Base-by-base conservation (phyloP, 345 rosid genomes). In the Gossypium thurberi region DNA sequence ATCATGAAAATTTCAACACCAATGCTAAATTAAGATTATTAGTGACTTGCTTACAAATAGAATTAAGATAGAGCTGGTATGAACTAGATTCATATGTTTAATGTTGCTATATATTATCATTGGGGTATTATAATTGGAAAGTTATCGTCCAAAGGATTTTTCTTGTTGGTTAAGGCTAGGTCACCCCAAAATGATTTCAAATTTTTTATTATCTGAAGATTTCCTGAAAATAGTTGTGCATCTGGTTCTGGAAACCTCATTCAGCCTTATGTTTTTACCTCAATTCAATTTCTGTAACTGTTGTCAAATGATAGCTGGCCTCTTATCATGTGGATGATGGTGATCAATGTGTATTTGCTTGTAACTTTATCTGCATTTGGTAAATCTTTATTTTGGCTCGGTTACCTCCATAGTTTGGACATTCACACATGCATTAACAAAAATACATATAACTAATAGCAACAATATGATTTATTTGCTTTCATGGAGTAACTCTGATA, bases 91-190 rank as follows among this genome's bases (percentile, higher is more conserved):
- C 10, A 14, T 13, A 58, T 33, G 61, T 56, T 55, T 67, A 67
- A 9, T 50, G 17, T 11, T 58, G 25, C 17, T 12, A 13, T 20
- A 9, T 20, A 46, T 68, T 47, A 58, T 75, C 69, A 13, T 42
- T 60, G 55, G n/a, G 67, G 10, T 58, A 28, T 28, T 42, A 40
- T 75, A 46, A 46, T 53, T 15, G 26, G 51, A 28, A 12, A 23
- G 21, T 5, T 44, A 62, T 47, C 14, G 43, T 60, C 8, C 21
- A 52, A 48, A 23, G 10, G 56, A 67, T 67, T 57, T 68, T 10
- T 67, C 46, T 68, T 10, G 61, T n/a, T 42, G 55, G 46, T 69
- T 46, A 59, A 33, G 52, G 66, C 65, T 55, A 60, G 59, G 20
- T 28, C 33, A 26, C 25, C 43, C 26, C 20, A 23, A 33, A 58